Percentiles rank a stretch among this genome's conserved stretches.
phyloP scores from a whole-genome alignment of 257 asterid species.

The Solanum paucissectum region DNA sequence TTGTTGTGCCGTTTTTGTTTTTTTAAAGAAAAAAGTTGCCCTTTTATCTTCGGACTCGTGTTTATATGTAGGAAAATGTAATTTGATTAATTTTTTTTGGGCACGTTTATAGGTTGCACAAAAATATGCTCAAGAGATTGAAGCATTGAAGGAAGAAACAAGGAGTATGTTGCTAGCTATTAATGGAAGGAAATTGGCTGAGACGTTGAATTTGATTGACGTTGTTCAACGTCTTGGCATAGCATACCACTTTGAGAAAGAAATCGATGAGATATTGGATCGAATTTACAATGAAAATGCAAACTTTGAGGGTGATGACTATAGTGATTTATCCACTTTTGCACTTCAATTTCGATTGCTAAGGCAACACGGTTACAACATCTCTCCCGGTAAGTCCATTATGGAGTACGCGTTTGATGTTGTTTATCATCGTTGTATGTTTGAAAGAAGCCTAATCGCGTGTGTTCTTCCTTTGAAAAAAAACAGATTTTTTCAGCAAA shows the following conservation, averaged over 20 bases:
- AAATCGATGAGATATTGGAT: conserved; percentile 13
- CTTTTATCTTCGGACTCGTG: too few species aligned
- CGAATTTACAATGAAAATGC: not conserved
- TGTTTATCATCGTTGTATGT: not conserved
- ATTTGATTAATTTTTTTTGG: not conserved
- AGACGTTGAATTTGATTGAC: conserved; percentile 14
- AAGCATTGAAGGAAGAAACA: conserved; percentile 15
- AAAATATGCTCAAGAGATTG: conserved; percentile 1
- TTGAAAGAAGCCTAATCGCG: not conserved
- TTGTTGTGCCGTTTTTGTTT: too few species aligned
- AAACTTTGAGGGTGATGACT: not conserved
- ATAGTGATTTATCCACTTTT: not conserved
- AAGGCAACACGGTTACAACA: conserved; percentile 25
- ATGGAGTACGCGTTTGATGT: not conserved
- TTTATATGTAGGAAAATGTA: too few species aligned
- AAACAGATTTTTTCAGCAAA: not conserved
- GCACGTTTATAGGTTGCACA: not conserved
- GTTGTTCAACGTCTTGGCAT: conserved; percentile 25
- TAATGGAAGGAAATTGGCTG: not conserved
- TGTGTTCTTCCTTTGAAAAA: not conserved
- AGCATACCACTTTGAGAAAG: conserved; percentile 13
- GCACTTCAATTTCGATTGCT: conserved; percentile 26
- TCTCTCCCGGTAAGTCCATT: conserved; percentile 14
- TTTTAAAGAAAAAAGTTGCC: too few species aligned
- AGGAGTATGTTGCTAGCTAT: not conserved